Evolutionary conservation across 2,329 filamentous ascomycete species (phyloP).

Genomic region (Diaporthe longicolla): DNA sequence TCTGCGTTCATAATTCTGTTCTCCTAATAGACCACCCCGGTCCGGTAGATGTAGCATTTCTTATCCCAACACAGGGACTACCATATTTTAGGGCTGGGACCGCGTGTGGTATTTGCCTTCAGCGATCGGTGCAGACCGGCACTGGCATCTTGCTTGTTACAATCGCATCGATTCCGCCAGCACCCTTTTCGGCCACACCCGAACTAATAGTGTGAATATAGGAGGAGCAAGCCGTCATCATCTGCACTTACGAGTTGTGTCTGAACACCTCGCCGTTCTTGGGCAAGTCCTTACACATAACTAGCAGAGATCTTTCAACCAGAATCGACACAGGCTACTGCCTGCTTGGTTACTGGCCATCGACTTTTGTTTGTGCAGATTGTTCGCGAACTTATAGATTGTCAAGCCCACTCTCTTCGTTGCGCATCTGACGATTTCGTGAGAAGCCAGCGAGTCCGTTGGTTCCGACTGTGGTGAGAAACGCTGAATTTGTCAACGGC

Average conservation of each 20-base stretch:
- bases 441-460: neutral
- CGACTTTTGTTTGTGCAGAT: neutral
- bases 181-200: neutral
- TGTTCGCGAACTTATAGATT: neutral
- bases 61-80: neutral
- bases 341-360: neutral
- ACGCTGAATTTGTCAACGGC: too few species aligned
- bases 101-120: neutral
- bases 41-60: neutral
- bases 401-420: neutral
- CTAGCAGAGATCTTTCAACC: neutral
- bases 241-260: neutral
- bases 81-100: neutral
- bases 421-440: neutral
- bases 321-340: neutral
- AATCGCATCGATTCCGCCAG: neutral
- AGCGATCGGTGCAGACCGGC: constrained; percentile 8
- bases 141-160: neutral
- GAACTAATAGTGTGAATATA: constrained; percentile 6
- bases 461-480: too few species aligned
- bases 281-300: neutral
- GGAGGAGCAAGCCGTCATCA: constrained; percentile 4
- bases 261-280: neutral
- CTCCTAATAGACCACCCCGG: neutral
- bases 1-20: neutral